Conservation (phyloP, 2,329 filamentous ascomycete species). For the Aspergillus sergii region DNA sequence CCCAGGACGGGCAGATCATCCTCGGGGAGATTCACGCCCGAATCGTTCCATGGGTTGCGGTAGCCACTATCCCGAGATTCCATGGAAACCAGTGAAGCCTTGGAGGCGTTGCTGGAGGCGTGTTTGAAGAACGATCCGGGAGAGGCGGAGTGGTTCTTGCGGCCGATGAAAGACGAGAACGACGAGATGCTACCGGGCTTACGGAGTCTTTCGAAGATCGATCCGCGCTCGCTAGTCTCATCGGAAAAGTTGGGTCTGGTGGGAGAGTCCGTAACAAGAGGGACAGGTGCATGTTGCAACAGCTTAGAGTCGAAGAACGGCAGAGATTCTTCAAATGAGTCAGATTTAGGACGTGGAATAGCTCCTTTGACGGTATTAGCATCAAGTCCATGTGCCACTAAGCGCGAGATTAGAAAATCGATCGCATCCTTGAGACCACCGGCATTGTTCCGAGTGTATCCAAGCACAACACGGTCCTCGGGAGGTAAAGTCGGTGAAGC, state of each 20-base stretch:
- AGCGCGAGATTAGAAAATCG: conserved; percentile 83
- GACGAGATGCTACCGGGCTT: conserved; percentile 95
- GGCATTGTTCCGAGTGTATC: conserved; percentile 95
- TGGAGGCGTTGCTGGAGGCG: conserved; percentile 85
- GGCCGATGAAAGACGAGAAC: conserved; percentile 92
- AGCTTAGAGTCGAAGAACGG: conserved; percentile 98
- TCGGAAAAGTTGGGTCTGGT: conserved; percentile 83
- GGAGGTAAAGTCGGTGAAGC: conserved; percentile 50
- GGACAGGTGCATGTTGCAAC: conserved; percentile 84
- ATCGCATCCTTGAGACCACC: conserved; percentile 94
- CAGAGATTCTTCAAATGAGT: conserved; percentile 95
- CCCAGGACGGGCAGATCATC: conserved; percentile 66
- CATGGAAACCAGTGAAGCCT: conserved; percentile 92
- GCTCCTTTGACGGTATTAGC: conserved; percentile 83
- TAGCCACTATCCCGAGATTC: conserved; percentile 94
- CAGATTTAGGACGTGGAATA: conserved; percentile 97
- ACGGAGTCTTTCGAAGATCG: conserved; percentile 86
- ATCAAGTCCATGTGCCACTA: conserved; percentile 89
- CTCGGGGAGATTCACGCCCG: conserved; percentile 89
- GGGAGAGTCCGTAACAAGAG: conserved; percentile 81
- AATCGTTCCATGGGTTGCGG: conserved; percentile 97
- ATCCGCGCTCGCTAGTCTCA: conserved; percentile 77
- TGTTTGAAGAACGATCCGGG: conserved; percentile 89
- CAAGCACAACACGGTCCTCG: conserved; percentile 66
- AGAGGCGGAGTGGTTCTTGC: conserved; percentile 90